These are phyloP conservation scores for Afroboletus lepidellus DNA, from an alignment of 1,284 basidiomycete genomes.

Conservation along the genomic window DNA sequence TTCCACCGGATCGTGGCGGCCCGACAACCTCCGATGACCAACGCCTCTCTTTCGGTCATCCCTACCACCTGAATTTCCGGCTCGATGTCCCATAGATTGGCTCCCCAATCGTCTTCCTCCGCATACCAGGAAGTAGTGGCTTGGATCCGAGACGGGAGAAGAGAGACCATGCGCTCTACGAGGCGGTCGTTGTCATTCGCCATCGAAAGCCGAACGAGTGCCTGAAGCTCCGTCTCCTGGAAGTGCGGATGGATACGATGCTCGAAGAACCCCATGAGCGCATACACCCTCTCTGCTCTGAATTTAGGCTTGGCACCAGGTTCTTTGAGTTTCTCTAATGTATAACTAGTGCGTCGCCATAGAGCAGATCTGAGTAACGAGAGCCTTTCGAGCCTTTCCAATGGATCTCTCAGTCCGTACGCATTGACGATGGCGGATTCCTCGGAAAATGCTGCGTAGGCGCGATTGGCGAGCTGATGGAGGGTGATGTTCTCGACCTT, in stretches of 20 bases:
- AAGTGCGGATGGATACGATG: constrained; percentile 27
- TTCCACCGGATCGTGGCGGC: constrained; percentile 28
- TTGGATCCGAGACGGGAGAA: constrained; percentile 11
- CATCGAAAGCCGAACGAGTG: constrained; percentile 28
- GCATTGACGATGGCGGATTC: constrained; percentile 28
- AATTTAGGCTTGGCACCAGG: not conserved
- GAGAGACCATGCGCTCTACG: constrained; percentile 27
- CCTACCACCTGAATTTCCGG: constrained; percentile 27
- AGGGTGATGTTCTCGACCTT: constrained; percentile 22
- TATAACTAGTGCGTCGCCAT: constrained; percentile 21
- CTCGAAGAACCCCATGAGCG: constrained; percentile 31
- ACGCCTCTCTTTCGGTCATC: constrained; percentile 17
- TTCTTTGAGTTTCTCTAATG: not conserved
- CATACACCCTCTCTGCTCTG: constrained; percentile 26
- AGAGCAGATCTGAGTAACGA: constrained; percentile 24
- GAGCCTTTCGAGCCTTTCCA: constrained; percentile 30
- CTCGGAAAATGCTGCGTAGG: constrained; percentile 16
- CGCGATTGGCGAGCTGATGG: constrained; percentile 26
- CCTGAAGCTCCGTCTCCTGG: constrained; percentile 24
- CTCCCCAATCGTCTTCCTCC: constrained; percentile 21
- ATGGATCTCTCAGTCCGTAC: constrained; percentile 22
- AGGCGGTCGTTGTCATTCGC: constrained; percentile 28
- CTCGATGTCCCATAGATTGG: constrained; percentile 29
- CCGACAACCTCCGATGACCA: constrained; percentile 31
- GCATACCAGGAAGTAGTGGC: constrained; percentile 18